Conservation (phyloP, 208 protist species). For the Phytomonas serpens region DNA sequence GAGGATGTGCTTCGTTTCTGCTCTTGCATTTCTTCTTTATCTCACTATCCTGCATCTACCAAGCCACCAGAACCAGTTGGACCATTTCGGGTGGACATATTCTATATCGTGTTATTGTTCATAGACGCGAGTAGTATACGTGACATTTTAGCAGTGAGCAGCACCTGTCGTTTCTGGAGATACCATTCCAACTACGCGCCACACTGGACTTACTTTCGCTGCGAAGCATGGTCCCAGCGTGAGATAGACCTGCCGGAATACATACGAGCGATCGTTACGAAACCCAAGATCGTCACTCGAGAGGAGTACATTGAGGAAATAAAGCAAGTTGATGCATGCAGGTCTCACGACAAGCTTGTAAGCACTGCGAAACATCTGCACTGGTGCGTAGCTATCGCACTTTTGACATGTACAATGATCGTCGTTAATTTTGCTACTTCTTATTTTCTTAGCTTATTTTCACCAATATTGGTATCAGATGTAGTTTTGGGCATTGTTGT, state of each 20-base stretch:
- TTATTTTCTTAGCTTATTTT: constrained; percentile 63
- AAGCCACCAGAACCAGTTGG: constrained; percentile 14
- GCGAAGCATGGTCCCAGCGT: constrained; percentile 37
- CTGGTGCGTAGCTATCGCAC: constrained; percentile 64
- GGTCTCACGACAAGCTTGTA: constrained; percentile 41
- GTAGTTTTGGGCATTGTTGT: constrained; percentile 39
- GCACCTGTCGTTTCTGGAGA: constrained; percentile 66
- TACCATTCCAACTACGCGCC: constrained; percentile 73
- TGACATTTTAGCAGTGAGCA: constrained; percentile 52
- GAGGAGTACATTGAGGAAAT: constrained; percentile 69
- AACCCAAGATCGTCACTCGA: constrained; percentile 72
- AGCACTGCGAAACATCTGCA: constrained; percentile 43
- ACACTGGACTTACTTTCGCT: constrained; percentile 75
- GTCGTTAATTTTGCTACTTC: constrained; percentile 66
- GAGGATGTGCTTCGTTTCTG: constrained; percentile 64
- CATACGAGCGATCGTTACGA: constrained; percentile 49
- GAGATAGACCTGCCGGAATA: constrained; percentile 48
- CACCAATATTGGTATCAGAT: constrained; percentile 51
- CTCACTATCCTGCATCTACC: background rate
- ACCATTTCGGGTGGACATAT: constrained; percentile 63
- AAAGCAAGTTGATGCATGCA: constrained; percentile 42
- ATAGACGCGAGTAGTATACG: constrained; percentile 38
- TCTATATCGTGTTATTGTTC: constrained; percentile 66
- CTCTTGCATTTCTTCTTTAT: constrained; percentile 48
- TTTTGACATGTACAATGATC: constrained; percentile 46